Conservation (phyloP, 805 yeast species). For the Isabelozyma rhagii region DNA sequence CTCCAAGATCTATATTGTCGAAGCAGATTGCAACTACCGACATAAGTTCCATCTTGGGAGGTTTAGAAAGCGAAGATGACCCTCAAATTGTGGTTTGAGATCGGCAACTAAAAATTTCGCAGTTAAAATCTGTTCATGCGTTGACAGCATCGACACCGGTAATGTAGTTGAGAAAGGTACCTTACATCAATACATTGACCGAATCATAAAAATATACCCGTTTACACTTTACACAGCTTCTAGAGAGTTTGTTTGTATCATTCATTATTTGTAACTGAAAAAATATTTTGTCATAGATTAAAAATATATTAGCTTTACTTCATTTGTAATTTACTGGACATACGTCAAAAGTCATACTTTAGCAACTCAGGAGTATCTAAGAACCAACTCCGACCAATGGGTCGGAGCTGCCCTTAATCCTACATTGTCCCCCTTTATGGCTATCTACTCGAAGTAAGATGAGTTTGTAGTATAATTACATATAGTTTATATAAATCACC, state of each 20-base stretch:
- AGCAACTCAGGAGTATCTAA: too few relatives aligned
- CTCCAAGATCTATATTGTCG: slow-evolving; percentile 26
- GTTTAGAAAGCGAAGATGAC: slow-evolving; percentile 35
- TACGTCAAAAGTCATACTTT: too few relatives aligned
- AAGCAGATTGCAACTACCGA: slow-evolving; percentile 31
- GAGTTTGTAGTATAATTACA: background rate
- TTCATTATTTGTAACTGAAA: too few relatives aligned
- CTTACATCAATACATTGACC: background rate
- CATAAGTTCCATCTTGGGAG: slow-evolving; percentile 30
- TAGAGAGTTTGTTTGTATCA: too few relatives aligned
- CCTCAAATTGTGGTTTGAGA: slow-evolving; percentile 16
- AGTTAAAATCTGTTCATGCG: background rate
- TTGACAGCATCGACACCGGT: background rate
- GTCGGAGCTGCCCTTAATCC: too few relatives aligned
- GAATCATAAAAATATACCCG: too few relatives aligned
- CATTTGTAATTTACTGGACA: too few relatives aligned
- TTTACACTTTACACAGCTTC: background rate
- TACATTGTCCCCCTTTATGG: background rate
- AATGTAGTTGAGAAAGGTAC: background rate
- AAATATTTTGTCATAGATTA: too few relatives aligned
- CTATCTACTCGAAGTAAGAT: background rate
- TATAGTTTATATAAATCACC: background rate
- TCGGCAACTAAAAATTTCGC: background rate
- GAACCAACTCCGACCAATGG: too few relatives aligned
- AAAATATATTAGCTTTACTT: too few relatives aligned